Base-by-base conservation (phyloP, 2,329 filamentous ascomycete species). In the Thelonectria discophora region DNA sequence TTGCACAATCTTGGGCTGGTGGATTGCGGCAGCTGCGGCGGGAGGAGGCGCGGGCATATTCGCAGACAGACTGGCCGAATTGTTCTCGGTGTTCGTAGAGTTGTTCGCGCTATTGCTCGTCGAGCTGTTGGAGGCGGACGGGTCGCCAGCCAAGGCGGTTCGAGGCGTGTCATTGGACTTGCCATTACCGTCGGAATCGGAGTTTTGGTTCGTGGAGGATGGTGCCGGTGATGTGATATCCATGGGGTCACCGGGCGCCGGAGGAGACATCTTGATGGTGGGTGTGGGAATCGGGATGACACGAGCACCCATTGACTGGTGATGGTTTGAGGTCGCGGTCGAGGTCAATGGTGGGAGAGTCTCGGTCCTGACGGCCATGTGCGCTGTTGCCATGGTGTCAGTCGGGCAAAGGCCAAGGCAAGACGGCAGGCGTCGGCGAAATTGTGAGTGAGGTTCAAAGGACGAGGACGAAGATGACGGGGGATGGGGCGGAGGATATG, bases 1-100 rank as follows among this genome's bases (percentile, higher is more conserved):
- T 80, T 99, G 95, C 15, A 98, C 93, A 46, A 97, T 94, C 80
- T 99, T 99, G 62, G 95, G 94, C 75, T 97, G 94, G 74, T 97
- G 93, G 54, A 94, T 90, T 49, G 90, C 90, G 5, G 90, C 88
- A 1, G 89, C 88, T 18, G 89, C 88, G n/a, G 82, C 79, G 3
- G 81, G 78, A 18, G 78, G 76, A 15, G 83, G 83, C 20, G 83
- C 82, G 34, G 83, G 78, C 83, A 86, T 85, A 43, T 76, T 78
- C 53, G 73, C 76, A 52, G 76, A 77, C 39, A 59, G 69, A 34
- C 61, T 64, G 43, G 48, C 51, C 43, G 62, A 57, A 45, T 66
- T 9, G 34, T 37, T 37, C 15, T 15, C 39, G 39, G 39, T 20
- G 11, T n/a, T n/a, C 9, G 39, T 64, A 24, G 76, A 74, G 13